Percentiles rank a stretch among this genome's conserved stretches.
phyloP scores from a whole-genome alignment of 495 filamentous ascomycete genomes.

The Annulohypoxylon bovei region DNA sequence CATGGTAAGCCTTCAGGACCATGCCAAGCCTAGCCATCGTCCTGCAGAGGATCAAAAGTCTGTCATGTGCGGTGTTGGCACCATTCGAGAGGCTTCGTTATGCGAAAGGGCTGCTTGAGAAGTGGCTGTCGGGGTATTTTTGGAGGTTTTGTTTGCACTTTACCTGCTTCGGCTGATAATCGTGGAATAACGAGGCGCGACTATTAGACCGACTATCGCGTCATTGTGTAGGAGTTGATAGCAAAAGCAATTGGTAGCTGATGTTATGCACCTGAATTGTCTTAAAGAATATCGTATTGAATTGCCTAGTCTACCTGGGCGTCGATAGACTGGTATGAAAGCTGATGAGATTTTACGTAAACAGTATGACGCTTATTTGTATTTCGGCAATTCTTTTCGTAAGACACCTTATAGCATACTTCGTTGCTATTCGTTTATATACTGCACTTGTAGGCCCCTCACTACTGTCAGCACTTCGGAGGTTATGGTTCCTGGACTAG shows the following conservation, averaged over 20 bases:
- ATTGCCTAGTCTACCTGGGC: not conserved
- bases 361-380: not conserved
- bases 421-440: not conserved
- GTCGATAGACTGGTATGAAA: not conserved
- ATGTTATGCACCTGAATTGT: not conserved
- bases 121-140: not conserved
- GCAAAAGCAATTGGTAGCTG: not conserved
- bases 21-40: conserved; percentile 6
- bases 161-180: not conserved
- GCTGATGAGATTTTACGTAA: not conserved
- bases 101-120: not conserved
- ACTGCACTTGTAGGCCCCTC: not conserved
- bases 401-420: not conserved
- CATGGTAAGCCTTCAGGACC: conserved; percentile 10
- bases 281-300: not conserved
- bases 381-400: not conserved
- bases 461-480: not conserved
- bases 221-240: not conserved
- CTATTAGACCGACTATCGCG: not conserved
- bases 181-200: not conserved
- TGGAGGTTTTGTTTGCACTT: not conserved
- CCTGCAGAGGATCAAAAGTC: not conserved
- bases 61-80: conserved; percentile 16
- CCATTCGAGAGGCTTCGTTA: not conserved
- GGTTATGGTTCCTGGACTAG: not conserved